Evolutionary conservation across 257 asterid species (phyloP).

Genomic region (Marsdenia floribunda): DNA sequence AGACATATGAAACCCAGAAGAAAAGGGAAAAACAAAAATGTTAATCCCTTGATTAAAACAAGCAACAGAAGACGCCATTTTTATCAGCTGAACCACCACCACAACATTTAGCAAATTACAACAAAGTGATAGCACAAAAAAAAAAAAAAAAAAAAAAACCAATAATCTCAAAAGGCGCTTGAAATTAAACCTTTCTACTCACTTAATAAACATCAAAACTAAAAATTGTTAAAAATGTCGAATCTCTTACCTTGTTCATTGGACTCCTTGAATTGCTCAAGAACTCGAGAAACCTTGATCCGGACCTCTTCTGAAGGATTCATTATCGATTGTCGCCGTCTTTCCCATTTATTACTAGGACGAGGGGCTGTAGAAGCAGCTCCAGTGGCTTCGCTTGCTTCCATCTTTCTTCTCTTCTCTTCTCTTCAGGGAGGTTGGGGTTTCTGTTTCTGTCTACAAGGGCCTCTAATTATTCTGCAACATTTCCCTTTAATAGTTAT

Average conservation of each 20-base stretch:
- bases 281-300: slow-evolving; percentile 41
- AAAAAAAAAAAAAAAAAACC: neutral
- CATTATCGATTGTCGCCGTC: neutral
- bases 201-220: neutral
- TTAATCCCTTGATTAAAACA: neutral
- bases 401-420: slow-evolving; percentile 10
- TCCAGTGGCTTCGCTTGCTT: slow-evolving; percentile 3
- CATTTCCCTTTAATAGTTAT: neutral
- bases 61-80: neutral
- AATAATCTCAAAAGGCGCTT: neutral
- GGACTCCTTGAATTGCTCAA: slow-evolving; percentile 51
- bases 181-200: neutral
- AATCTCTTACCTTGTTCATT: slow-evolving; percentile 38
- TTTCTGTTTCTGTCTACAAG: neutral
- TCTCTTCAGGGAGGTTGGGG: neutral
- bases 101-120: neutral
- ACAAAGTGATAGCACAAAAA: neutral
- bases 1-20: neutral
- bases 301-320: slow-evolving; percentile 38
- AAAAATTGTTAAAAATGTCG: neutral
- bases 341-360: slow-evolving; percentile 22
- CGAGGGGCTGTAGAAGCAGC: slow-evolving; percentile 18
- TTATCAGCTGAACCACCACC: neutral
- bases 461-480: neutral
- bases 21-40: neutral